These are phyloP conservation scores for Vanderwaltozyma verrucispora DNA, from an alignment of 805 yeast species.

Conservation along the genomic window DNA sequence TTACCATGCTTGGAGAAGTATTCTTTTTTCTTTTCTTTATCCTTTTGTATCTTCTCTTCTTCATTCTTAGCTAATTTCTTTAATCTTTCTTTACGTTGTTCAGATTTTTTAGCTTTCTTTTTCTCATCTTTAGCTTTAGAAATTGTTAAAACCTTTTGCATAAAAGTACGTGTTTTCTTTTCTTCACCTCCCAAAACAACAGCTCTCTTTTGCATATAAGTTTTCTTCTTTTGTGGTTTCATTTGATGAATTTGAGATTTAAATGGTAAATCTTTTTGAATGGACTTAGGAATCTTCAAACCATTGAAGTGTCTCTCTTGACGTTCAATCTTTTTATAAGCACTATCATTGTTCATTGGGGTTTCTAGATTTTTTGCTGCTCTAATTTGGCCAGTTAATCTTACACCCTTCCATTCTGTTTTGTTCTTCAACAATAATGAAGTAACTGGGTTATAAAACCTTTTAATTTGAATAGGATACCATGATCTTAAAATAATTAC, in stretches of 20 bases:
- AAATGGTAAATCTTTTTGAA: constrained; percentile 76
- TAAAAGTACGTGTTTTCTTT: constrained; percentile 80
- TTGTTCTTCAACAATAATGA: constrained; percentile 72
- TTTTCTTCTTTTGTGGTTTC: constrained; percentile 77
- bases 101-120: constrained; percentile 61
- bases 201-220: constrained; percentile 84
- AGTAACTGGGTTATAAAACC: constrained; percentile 92
- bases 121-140: constrained; percentile 78
- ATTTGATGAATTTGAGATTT: constrained; percentile 81
- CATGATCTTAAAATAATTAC: constrained; percentile 85
- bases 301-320: constrained; percentile 78
- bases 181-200: constrained; percentile 89
- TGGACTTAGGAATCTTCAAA: constrained; percentile 69
- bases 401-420: constrained; percentile 91
- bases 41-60: constrained; percentile 61
- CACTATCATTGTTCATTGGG: constrained; percentile 44
- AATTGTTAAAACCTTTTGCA: constrained; percentile 78
- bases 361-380: constrained; percentile 60
- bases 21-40: constrained; percentile 78
- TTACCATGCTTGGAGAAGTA: constrained; percentile 64
- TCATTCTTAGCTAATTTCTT: constrained; percentile 69
- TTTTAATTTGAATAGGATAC: constrained; percentile 89
- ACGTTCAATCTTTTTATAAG: constrained; percentile 68
- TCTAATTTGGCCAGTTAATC: constrained; percentile 87
- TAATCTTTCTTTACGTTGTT: constrained; percentile 62